Evolutionary conservation across 78 protist genomes (phyloP), one percentile per base, ranked within the genome.

Genomic region (Dictyostelium firmibasis): DNA sequence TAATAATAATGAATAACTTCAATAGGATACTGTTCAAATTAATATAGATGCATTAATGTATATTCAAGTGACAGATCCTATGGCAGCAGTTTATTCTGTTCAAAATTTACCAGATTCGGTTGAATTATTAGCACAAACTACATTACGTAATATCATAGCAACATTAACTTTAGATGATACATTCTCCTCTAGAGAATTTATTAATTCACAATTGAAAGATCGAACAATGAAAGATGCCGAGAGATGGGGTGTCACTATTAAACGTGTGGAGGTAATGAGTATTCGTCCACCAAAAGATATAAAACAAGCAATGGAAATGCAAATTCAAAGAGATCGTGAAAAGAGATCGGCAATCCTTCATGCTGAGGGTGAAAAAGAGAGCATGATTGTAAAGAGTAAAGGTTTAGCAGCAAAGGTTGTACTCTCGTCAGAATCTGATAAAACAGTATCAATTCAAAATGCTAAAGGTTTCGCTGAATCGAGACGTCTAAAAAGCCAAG

Each of bases 91-190:
- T 1, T 77, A 77, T 77, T 16, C 57, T 11, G 83, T 77, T 31
- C 83, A 77, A 41, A 77, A 77, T 41, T 41, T 77, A 77, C 83
- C 83, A 77, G 83, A 77, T 10, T 77, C 83, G 0, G 62, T 77
- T n/a, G 83, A 77, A 77, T 77, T 77, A 9, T 41, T 77, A 41
- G 83, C 83, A n/a, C 83, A 77, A 77, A 77, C 83, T 4, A 77
- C 83, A n/a, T 18, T 77, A 31, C 50, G 83, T 41, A 77, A 77
- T 77, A 77, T 77, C 23, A 77, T 77, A 8, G 83, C 83, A 41
- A 77, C 83, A 23, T 44, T 77, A 18, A 38, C 83, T n/a, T 33
- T 77, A 9, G 83, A 77, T 77, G 83, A 77, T 25, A 77, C 83
- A 20, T 77, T 77, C 33, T 77, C 83, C 6, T 77, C 83, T 0